Evolutionary conservation across 2,329 filamentous ascomycete species (phyloP).

Genomic region (Ceratocystis harringtonii): DNA sequence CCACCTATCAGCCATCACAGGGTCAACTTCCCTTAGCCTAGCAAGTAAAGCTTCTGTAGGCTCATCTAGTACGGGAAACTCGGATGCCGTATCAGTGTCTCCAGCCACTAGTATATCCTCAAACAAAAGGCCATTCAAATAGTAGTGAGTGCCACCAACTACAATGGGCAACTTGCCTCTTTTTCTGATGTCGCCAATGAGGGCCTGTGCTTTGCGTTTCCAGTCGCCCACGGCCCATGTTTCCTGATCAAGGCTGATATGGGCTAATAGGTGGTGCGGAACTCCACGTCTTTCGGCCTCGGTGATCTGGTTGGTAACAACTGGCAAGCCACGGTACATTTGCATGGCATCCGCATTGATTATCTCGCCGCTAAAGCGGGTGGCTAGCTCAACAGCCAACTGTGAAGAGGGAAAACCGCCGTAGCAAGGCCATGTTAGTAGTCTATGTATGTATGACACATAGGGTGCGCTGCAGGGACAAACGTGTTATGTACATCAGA

Average conservation of each 20-base stretch:
- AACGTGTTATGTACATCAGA: conserved; percentile 49
- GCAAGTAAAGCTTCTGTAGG: conserved; percentile 56
- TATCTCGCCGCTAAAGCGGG: conserved; percentile 73
- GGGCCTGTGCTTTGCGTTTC: conserved; percentile 48
- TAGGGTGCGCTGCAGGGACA: neutral
- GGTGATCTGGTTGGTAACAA: conserved; percentile 91
- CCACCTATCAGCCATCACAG: conserved; percentile 78
- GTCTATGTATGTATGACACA: neutral
- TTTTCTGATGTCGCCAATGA: conserved; percentile 62
- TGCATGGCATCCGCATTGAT: conserved; percentile 99
- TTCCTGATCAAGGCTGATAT: conserved; percentile 57
- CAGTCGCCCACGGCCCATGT: conserved; percentile 76
- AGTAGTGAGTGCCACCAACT: conserved; percentile 92
- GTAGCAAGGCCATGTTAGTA: conserved; percentile 2
- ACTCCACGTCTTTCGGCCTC: conserved; percentile 59
- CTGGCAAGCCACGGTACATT: conserved; percentile 77
- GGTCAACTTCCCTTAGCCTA: conserved; percentile 67
- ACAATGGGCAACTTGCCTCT: conserved; percentile 75
- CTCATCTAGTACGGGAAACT: conserved; percentile 55
- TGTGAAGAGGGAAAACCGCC: conserved; percentile 25
- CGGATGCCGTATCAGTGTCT: conserved; percentile 23
- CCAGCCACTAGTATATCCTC: conserved; percentile 48
- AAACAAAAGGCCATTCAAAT: conserved; percentile 78
- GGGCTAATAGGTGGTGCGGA: conserved; percentile 75
- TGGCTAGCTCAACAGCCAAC: conserved; percentile 80